Percentiles rank a stretch among this genome's conserved stretches.
Evolutionary conservation across 495 filamentous ascomycete genomes (phyloP).

Genomic region (Penicillium robsamsonii): DNA sequence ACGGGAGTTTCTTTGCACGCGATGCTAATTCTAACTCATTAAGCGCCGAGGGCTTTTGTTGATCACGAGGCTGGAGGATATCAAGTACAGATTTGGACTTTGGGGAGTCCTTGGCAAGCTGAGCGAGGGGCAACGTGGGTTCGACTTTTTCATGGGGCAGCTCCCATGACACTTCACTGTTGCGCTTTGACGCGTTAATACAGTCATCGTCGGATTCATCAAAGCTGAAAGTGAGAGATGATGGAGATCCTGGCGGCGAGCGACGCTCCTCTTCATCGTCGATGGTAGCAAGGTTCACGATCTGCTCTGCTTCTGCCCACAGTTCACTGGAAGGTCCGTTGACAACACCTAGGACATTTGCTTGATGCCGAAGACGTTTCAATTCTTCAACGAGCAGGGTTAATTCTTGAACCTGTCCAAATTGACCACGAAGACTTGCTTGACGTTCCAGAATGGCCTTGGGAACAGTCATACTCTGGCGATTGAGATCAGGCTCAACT

Average conservation of each 20-base stretch:
- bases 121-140: conserved; percentile 11
- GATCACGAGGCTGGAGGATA: conserved; percentile 69
- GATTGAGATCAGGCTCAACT: conserved; percentile 23
- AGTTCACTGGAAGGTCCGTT: conserved; percentile 59
- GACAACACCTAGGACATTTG: conserved; percentile 62
- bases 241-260: conserved; percentile 50
- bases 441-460: conserved; percentile 80
- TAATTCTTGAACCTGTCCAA: conserved; percentile 81
- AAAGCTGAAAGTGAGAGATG: conserved; percentile 52
- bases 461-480: conserved; percentile 67
- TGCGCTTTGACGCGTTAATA: conserved; percentile 33
- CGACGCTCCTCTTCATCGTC: conserved; percentile 66
- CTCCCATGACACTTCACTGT: conserved; percentile 39
- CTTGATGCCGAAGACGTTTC: conserved; percentile 64
- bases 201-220: conserved; percentile 63
- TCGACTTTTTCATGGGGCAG: background rate
- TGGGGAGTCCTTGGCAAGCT: conserved; percentile 45
- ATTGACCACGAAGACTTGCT: conserved; percentile 80
- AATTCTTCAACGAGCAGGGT: conserved; percentile 79
- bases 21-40: conserved; percentile 38
- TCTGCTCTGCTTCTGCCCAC: conserved; percentile 85
- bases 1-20: conserved; percentile 74
- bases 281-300: conserved; percentile 80
- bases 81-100: conserved; percentile 80
- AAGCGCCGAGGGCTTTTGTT: conserved; percentile 47